These are phyloP conservation scores for Hypoxylon sp. DNA, from an alignment of 2,329 filamentous ascomycete genomes.

Conservation along the genomic window DNA sequence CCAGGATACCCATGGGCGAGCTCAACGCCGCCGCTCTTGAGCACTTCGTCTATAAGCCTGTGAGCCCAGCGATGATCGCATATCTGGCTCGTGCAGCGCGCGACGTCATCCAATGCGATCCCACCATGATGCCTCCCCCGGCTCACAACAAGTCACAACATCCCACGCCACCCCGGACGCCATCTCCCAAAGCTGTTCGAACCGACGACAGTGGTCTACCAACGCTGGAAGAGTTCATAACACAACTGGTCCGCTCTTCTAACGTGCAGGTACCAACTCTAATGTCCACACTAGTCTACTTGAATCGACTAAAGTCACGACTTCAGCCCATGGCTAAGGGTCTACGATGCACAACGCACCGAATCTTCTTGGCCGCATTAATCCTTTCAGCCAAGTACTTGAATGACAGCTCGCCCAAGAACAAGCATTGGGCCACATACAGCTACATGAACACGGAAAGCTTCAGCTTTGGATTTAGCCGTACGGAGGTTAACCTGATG, in stretches of 20 bases:
- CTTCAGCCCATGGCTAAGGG: slow-evolving; percentile 96
- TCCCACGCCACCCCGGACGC: slow-evolving; percentile 65
- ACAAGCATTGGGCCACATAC: slow-evolving; percentile 99
- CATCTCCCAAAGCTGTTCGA: slow-evolving; percentile 58
- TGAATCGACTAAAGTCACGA: slow-evolving; percentile 83
- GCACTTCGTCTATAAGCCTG: slow-evolving; percentile 82
- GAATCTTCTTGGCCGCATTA: slow-evolving; percentile 92
- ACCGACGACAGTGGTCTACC: slow-evolving; percentile 72
- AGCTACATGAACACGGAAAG: slow-evolving; percentile 77
- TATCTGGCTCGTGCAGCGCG: slow-evolving; percentile 81
- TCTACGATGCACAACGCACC: slow-evolving; percentile 94
- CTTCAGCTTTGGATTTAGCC: slow-evolving; percentile 86
- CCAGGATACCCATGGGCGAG: slow-evolving; percentile 63
- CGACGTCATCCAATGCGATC: slow-evolving; percentile 85
- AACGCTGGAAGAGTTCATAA: slow-evolving; percentile 90
- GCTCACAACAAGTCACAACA: slow-evolving; percentile 54
- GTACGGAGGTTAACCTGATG: slow-evolving; percentile 98
- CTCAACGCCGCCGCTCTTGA: slow-evolving; percentile 82
- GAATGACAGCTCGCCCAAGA: slow-evolving; percentile 98
- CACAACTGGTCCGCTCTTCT: slow-evolving; percentile 87
- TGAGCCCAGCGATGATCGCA: slow-evolving; percentile 80
- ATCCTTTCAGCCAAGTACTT: slow-evolving; percentile 95
- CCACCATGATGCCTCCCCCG: slow-evolving; percentile 65
- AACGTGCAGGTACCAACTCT: slow-evolving; percentile 97
- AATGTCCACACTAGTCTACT: slow-evolving; percentile 96